Percentiles rank a stretch among this genome's conserved stretches.
phyloP scores from a whole-genome alignment of 768 basidiomycete species.

The Kwoniella botswanensis region DNA sequence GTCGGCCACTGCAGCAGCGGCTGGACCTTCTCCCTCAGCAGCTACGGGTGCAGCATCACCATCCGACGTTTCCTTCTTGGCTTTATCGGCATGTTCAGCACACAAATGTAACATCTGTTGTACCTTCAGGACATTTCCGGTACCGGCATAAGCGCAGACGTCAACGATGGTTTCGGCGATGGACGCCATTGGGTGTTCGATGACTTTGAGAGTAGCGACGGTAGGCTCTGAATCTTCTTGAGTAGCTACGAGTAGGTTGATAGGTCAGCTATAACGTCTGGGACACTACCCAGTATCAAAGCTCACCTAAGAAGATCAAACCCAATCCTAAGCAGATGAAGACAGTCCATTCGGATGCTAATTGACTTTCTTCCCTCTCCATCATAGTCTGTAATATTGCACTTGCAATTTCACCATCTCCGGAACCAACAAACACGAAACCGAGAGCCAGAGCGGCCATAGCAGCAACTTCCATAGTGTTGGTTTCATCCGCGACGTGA shows the following conservation, averaged over 20 bases:
- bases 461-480: constrained; percentile 86
- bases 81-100: constrained; percentile 78
- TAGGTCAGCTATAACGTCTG: constrained; percentile 6
- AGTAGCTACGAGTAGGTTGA: constrained; percentile 64
- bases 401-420: constrained; percentile 87
- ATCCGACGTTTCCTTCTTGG: constrained; percentile 39
- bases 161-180: constrained; percentile 91
- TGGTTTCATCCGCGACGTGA: constrained; percentile 75
- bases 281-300: neutral
- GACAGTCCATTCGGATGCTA: constrained; percentile 92
- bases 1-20: constrained; percentile 36
- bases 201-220: constrained; percentile 87
- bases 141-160: constrained; percentile 91
- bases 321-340: constrained; percentile 90
- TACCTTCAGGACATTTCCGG: constrained; percentile 90
- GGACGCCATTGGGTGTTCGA: constrained; percentile 88
- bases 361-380: constrained; percentile 64
- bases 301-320: constrained; percentile 83
- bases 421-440: constrained; percentile 94
- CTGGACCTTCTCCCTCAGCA: constrained; percentile 26
- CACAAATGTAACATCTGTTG: constrained; percentile 92
- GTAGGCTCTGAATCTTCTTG: constrained; percentile 95
- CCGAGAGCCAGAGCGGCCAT: constrained; percentile 87
- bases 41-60: constrained; percentile 32
- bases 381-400: constrained; percentile 89